These are phyloP conservation scores for Vicia sativa DNA, from an alignment of 306 rosid species.

Conservation along the genomic window DNA sequence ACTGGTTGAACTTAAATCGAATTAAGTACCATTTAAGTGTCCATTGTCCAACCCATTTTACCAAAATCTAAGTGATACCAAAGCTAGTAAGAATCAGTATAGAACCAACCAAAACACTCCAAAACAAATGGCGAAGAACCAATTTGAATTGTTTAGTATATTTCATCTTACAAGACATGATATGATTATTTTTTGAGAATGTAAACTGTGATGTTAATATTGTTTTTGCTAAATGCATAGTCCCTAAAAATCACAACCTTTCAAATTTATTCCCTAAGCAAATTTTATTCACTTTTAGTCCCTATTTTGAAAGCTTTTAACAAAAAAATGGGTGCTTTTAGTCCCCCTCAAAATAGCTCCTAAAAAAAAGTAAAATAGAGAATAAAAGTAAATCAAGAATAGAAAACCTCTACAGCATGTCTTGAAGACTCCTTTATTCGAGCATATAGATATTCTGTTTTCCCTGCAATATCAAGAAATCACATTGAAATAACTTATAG, in stretches of 20 bases:
- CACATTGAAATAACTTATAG: constrained; percentile 26
- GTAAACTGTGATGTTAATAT: no score
- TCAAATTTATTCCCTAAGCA: neutral
- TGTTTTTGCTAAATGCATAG: neutral
- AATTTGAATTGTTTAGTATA: neutral
- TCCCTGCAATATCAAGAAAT: constrained; percentile 66
- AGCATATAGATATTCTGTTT: constrained; percentile 89
- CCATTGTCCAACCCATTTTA: neutral
- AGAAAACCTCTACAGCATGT: constrained; percentile 72
- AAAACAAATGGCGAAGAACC: neutral
- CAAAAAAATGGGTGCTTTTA: neutral
- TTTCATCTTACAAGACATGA: no score
- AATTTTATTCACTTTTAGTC: neutral
- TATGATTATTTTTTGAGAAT: no score
- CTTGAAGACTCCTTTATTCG: constrained; percentile 70
- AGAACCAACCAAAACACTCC: neutral
- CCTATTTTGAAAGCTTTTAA: neutral
- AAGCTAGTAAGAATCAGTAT: neutral
- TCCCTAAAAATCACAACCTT: neutral
- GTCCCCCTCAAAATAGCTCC: neutral
- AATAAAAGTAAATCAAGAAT: neutral
- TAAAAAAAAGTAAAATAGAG: neutral
- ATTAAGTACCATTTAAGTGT: neutral
- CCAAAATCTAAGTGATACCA: neutral
- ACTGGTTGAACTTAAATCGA: neutral